Base-by-base conservation (phyloP, 371 early-diverging fungal genomes). In the Circinella umbellata region DNA sequence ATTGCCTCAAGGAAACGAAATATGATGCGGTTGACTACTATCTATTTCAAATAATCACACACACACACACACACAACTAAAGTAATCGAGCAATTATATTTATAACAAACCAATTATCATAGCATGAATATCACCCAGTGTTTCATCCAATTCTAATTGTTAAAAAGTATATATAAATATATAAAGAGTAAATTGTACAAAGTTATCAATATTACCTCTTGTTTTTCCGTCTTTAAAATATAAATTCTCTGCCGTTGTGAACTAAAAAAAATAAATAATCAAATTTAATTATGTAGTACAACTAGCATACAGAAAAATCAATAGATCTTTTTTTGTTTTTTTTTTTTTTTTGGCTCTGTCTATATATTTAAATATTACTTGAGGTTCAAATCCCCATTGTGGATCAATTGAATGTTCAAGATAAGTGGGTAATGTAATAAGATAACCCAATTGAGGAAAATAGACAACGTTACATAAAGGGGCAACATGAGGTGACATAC, bases 361-460 rank as follows among this genome's bases (percentile, higher is more conserved):
- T 11, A 15, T 47, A 11, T 15, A 11, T 11, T n/a, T 49, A 4
- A 15, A 13, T 4, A 34, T 42, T 71, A 76, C 74, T 61, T 75
- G 80, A 20, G 80, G 53, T 11, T 68, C 67, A 65, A 76, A 74
- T 0, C 70, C 51, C 51, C 51, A 51, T 34, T 4, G 48, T 17
- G 39, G 8, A 34, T 47, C 46, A 59, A 61, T 15, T 61, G 51
- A 27, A 34, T 74, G 77, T 78, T 76, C 77, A 78, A 49, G 73
- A 76, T 51, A 47, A 66, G 81, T 84, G 71, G 93, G 92, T 4
- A 92, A 73, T 2, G 93, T 88, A 18, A 93, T 80, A 11, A 94
- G 73, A 67, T 90, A 94, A 2, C 95, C 95, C 4, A 95, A 83
- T 78, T 92, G 91, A 4, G 95, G 95, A 73, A 93, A 94, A 71